phyloP scores from a whole-genome alignment of 345 rosid genomes.

The Pugionium dolabratum region DNA sequence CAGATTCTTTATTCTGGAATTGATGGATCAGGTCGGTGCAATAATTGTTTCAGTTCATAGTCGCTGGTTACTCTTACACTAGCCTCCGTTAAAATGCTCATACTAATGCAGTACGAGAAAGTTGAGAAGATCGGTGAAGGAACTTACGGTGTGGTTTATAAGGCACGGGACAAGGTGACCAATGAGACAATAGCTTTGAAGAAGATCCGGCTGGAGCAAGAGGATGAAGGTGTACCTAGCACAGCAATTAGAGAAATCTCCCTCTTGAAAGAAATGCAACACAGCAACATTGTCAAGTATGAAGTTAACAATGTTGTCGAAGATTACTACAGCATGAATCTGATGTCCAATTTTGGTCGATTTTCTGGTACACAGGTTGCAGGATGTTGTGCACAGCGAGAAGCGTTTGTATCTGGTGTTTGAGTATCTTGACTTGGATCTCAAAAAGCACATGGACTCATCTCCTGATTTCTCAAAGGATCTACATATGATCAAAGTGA shows the following conservation, averaged over 20 bases:
- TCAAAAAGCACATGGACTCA: slow-evolving; percentile 98
- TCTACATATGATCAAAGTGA: slow-evolving; percentile 77
- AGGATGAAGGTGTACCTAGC: slow-evolving; percentile 99
- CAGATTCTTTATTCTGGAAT: slow-evolving; percentile 25
- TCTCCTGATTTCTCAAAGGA: slow-evolving; percentile 87
- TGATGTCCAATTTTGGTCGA: neutral
- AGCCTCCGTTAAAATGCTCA: slow-evolving; percentile 5
- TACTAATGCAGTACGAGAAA: slow-evolving; percentile 76
- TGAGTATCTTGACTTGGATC: slow-evolving; percentile 95
- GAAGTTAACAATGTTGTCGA: slow-evolving; percentile 9
- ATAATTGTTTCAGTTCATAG: slow-evolving; percentile 7
- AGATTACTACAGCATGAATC: neutral
- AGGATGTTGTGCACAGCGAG: slow-evolving; percentile 99
- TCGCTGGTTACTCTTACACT: neutral
- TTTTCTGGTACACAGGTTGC: slow-evolving; percentile 58
- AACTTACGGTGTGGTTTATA: slow-evolving; percentile 96
- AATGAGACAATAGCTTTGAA: slow-evolving; percentile 95
- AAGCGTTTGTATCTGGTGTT: slow-evolving; percentile 90
- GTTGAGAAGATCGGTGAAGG: slow-evolving; percentile 99
- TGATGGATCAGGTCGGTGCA: slow-evolving; percentile 63
- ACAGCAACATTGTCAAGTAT: slow-evolving; percentile 91
- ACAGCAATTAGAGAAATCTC: slow-evolving; percentile 97
- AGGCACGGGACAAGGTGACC: slow-evolving; percentile 86
- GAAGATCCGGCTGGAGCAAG: slow-evolving; percentile 97
- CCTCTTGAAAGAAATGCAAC: slow-evolving; percentile 97